Evolutionary conservation across 768 basidiomycete genomes (phyloP).

Genomic region (Leucosporidium creatinivorum): DNA sequence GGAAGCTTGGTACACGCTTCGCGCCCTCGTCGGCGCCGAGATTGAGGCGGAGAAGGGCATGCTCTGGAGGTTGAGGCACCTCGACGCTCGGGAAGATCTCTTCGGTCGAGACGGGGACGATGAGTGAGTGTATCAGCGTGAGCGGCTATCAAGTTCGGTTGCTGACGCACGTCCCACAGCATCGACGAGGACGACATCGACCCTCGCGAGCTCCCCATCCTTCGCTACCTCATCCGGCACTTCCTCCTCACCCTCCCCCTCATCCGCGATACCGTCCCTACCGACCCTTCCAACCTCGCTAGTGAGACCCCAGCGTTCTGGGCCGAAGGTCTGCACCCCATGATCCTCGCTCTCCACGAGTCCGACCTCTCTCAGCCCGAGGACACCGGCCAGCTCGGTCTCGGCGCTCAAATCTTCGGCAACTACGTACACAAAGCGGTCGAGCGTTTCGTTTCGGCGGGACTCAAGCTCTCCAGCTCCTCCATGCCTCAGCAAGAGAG

Average conservation of each 20-base stretch:
- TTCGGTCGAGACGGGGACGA: not conserved
- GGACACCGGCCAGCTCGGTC: slow-evolving; percentile 3
- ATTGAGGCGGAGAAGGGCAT: slow-evolving; percentile 13
- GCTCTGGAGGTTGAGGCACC: slow-evolving; percentile 18
- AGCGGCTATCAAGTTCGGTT: not conserved
- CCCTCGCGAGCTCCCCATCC: slow-evolving; percentile 16
- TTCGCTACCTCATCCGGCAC: slow-evolving; percentile 28
- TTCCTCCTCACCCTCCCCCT: slow-evolving; percentile 32
- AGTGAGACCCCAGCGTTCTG: slow-evolving; percentile 13
- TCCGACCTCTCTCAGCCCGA: slow-evolving; percentile 19
- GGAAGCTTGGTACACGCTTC: slow-evolving; percentile 23
- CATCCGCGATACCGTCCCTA: slow-evolving; percentile 14
- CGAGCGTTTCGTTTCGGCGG: slow-evolving; percentile 23
- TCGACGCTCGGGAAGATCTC: slow-evolving; percentile 1
- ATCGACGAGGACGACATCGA: slow-evolving; percentile 9
- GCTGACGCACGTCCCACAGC: not conserved
- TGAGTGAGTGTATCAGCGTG: not conserved
- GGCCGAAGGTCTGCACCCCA: slow-evolving; percentile 17
- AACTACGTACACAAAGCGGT: slow-evolving; percentile 14
- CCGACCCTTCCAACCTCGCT: not conserved
- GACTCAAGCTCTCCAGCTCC: slow-evolving; percentile 24
- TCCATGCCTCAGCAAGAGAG: not conserved
- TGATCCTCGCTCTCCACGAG: slow-evolving; percentile 17
- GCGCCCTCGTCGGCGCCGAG: slow-evolving; percentile 22
- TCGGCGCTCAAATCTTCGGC: not conserved